phyloP scores from a whole-genome alignment of 176 grass and related monocot genomes.

The Guadua angustifolia region DNA sequence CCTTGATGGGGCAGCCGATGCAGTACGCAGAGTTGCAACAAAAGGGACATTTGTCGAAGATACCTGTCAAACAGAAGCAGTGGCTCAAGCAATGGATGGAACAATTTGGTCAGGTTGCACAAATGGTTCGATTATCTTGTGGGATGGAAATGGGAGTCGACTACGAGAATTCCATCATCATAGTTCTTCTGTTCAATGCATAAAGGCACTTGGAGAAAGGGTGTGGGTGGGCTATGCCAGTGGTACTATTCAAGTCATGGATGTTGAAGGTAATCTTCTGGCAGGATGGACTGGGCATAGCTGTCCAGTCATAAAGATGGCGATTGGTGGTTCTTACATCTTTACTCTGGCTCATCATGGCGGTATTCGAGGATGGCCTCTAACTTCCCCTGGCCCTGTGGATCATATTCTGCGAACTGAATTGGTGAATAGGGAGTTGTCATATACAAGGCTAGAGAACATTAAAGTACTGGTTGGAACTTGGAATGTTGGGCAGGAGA shows the following conservation, averaged over 20 bases:
- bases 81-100: conserved; percentile 70
- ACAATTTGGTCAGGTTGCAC: conserved; percentile 93
- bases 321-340: conserved; percentile 67
- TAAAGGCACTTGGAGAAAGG: conserved; percentile 71
- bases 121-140: conserved; percentile 82
- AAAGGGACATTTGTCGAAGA: conserved; percentile 86
- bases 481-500: conserved; percentile 97
- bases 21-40: conserved; percentile 78
- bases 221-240: conserved; percentile 90
- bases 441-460: conserved; percentile 77
- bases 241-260: conserved; percentile 78
- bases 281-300: conserved; percentile 87
- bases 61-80: conserved; percentile 67
- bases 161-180: conserved; percentile 76
- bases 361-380: conserved; percentile 85
- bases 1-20: conserved; percentile 83
- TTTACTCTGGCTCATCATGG: conserved; percentile 88
- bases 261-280: conserved; percentile 77
- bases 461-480: conserved; percentile 85
- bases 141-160: conserved; percentile 75
- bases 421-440: conserved; percentile 59
- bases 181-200: conserved; percentile 78
- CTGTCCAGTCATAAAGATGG: conserved; percentile 80
- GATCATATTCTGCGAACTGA: conserved; percentile 80
- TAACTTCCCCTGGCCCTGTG: conserved; percentile 78